Percentiles rank a stretch among this genome's conserved stretches.
phyloP scores from a whole-genome alignment of 805 yeast genomes.

The Candida sanyiensis region DNA sequence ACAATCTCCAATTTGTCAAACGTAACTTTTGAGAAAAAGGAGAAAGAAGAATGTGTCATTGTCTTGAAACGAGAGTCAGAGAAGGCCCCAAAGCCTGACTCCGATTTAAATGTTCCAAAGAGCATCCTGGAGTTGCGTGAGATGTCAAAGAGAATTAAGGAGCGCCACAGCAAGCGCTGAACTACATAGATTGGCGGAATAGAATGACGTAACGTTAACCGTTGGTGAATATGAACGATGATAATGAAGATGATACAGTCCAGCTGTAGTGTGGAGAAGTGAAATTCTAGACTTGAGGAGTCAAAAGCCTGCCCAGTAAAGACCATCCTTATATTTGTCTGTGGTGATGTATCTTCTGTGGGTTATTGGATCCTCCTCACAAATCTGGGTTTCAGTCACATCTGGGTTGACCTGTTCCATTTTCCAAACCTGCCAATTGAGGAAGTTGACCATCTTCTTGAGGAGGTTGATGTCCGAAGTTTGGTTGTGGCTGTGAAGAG shows the following conservation, averaged over 20 bases:
- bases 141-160: slow-evolving; percentile 21
- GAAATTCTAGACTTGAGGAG: not conserved
- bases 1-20: slow-evolving; percentile 23
- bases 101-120: not conserved
- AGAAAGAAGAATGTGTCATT: too few species aligned
- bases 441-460: slow-evolving; percentile 19
- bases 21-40: slow-evolving; percentile 22
- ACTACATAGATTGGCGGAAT: not conserved
- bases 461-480: slow-evolving; percentile 19
- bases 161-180: slow-evolving; percentile 17
- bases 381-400: too few species aligned
- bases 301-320: slow-evolving; percentile 29
- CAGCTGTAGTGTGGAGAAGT: not conserved
- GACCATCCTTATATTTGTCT: slow-evolving; percentile 23
- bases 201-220: too few species aligned
- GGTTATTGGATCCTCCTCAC: slow-evolving; percentile 3
- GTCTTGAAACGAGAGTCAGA: too few species aligned
- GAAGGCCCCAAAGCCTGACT: too few species aligned
- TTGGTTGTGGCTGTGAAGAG: slow-evolving; percentile 16
- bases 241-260: slow-evolving; percentile 3
- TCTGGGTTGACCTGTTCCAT: slow-evolving; percentile 7
- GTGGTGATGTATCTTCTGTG: slow-evolving; percentile 12
- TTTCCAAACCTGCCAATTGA: slow-evolving; percentile 20
- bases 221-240: not conserved
- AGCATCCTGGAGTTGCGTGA: slow-evolving; percentile 10